These are phyloP conservation scores for Rhizopus sp. DNA, from an alignment of 371 early-diverging fungal genomes.

Conservation along the genomic window DNA sequence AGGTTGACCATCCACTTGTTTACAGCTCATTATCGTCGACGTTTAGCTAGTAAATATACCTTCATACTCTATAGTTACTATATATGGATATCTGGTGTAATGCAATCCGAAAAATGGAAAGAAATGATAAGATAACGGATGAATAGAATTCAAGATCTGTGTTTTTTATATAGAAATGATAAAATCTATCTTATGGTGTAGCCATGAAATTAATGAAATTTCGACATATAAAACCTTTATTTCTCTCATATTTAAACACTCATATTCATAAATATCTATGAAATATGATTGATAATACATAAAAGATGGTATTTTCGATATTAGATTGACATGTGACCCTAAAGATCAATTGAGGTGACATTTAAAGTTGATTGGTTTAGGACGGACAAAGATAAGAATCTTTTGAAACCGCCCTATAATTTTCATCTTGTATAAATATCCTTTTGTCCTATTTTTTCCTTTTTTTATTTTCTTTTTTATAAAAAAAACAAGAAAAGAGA, in stretches of 20 bases:
- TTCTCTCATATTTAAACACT: not conserved
- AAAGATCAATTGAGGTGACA: not conserved
- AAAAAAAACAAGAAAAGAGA: not conserved
- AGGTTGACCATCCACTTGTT: too few species aligned
- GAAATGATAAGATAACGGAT: conserved; percentile 7
- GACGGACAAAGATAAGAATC: not conserved
- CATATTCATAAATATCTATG: not conserved
- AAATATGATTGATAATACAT: not conserved
- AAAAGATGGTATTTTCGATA: not conserved
- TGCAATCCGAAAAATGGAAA: not conserved
- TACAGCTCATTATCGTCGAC: too few species aligned
- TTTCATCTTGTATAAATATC: not conserved
- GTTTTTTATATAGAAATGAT: not conserved
- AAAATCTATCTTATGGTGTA: not conserved
- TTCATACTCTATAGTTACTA: too few species aligned
- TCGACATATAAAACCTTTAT: not conserved
- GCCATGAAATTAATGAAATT: not conserved
- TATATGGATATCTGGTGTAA: not conserved
- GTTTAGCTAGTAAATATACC: too few species aligned
- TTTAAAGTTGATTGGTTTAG: not conserved
- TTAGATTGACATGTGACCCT: not conserved
- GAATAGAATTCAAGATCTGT: not conserved
- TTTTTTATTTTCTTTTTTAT: not conserved
- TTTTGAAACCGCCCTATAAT: too few species aligned
- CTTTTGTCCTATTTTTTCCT: not conserved